phyloP scores from a whole-genome alignment of 2,329 filamentous ascomycete species.

The Calonectria hawksworthii region DNA sequence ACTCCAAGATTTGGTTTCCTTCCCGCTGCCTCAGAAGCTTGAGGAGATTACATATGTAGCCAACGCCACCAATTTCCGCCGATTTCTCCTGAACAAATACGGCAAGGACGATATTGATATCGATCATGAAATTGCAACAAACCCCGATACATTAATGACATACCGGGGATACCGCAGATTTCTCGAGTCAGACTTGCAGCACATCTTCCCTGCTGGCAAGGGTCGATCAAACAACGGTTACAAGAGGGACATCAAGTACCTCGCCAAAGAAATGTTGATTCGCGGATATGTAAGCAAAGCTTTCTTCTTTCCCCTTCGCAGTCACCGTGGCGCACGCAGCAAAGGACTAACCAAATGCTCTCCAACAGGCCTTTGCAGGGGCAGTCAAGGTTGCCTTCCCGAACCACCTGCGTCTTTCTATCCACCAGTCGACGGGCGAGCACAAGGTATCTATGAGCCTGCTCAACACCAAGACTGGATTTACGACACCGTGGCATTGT shows the following conservation, averaged over 20 bases:
- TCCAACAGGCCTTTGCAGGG: conserved; percentile 44
- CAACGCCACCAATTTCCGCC: conserved; percentile 48
- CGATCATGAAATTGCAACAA: conserved; percentile 44
- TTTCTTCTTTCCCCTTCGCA: neutral
- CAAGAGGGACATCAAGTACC: conserved; percentile 43
- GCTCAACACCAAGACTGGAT: conserved; percentile 47
- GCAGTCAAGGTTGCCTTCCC: conserved; percentile 46
- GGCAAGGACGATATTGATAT: conserved; percentile 45
- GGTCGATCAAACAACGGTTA: conserved; percentile 39
- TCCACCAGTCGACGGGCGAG: conserved; percentile 46
- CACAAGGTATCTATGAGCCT: conserved; percentile 48
- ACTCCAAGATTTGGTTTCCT: conserved; percentile 59
- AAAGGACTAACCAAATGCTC: neutral
- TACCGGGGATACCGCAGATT: conserved; percentile 49
- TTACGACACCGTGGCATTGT: conserved; percentile 51
- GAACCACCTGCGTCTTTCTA: conserved; percentile 46
- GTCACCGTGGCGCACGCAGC: no score
- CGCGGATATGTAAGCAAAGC: conserved; percentile 45
- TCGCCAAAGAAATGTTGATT: conserved; percentile 50
- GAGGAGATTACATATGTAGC: conserved; percentile 56
- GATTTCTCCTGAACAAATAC: conserved; percentile 42
- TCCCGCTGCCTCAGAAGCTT: conserved; percentile 54
- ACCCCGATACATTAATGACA: conserved; percentile 46
- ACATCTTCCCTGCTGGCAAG: conserved; percentile 43
- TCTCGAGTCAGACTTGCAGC: conserved; percentile 46